These are phyloP conservation scores for Zygnema circumcarinatum DNA, from an alignment of 139 green algal genomes.

Conservation along the genomic window DNA sequence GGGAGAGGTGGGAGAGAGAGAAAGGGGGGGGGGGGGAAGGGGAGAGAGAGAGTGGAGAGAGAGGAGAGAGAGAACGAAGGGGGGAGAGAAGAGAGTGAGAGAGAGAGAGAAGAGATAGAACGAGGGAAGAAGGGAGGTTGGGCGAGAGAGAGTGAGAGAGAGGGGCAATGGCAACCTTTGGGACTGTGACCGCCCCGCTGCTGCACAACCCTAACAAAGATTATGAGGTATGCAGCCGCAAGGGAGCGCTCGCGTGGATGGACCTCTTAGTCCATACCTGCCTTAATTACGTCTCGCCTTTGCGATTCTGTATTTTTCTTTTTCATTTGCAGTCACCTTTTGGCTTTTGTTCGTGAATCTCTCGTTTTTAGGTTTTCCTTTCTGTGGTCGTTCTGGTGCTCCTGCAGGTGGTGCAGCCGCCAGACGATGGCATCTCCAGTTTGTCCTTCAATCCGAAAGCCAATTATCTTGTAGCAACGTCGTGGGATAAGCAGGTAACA, in stretches of 20 bases:
- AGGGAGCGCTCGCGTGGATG: too few relatives aligned
- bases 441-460: conserved; percentile 82
- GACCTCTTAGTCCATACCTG: background rate
- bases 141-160: conserved; percentile 15
- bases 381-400: background rate
- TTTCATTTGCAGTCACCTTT: background rate
- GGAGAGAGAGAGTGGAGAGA: conserved; percentile 8
- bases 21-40: conserved; percentile 1
- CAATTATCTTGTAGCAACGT: conserved; percentile 89
- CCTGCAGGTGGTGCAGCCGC: conserved; percentile 71
- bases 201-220: conserved; percentile 52
- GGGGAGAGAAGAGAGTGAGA: conserved; percentile 3
- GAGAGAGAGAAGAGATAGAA: conserved; percentile 13
- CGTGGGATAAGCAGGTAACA: conserved; percentile 88
- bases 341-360: conserved; percentile 34
- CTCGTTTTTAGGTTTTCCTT: background rate
- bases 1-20: conserved; percentile 29
- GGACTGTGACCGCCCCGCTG: conserved; percentile 26
- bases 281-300: background rate
- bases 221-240: conserved; percentile 25
- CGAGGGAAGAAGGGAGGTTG: conserved; percentile 16
- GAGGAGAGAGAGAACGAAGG: background rate
- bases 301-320: background rate
- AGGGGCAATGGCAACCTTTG: conserved; percentile 33
- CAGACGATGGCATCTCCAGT: conserved; percentile 82